Base-by-base conservation (phyloP, 2,329 filamentous ascomycete genomes). In the Ascochyta koolunga region DNA sequence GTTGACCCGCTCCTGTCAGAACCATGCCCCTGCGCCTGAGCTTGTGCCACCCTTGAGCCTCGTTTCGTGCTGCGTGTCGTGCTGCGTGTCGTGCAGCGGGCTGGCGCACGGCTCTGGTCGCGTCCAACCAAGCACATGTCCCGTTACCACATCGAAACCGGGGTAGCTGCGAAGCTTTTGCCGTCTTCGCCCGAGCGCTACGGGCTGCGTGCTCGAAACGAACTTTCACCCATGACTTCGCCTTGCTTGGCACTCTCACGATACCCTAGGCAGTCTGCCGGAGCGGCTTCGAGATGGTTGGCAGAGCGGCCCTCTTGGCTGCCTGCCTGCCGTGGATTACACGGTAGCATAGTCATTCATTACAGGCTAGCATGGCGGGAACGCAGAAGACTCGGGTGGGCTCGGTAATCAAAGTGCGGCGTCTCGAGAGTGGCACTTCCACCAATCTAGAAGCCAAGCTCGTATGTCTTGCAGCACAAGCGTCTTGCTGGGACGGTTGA, bases 81-180 rank as follows among this genome's bases (percentile, higher is more conserved):
- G 33, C 43, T 50, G 40, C 27, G 37, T 55, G 52, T 56, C 46
- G 47, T 55, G 52, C 52, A 55, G 46, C 46, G 52, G 46, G 41
- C 45, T 54, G 51, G 51, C 21, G 45, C 51, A 54, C 51, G 51
- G 51, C 25, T 41, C 31, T 40, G n/a, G 32, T 53, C 50, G 50
- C 43, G 51, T n/a, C 51, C 51, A 40, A 40, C 29, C 45, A 54
- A 37, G 39, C 43, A 22, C 44, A 43, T 10, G 9, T 8, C 41
- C 44, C 44, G 33, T 56, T 56, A 56, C 52, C 47, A 50, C 42
- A 56, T 56, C 37, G 37, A 56, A 56, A 56, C 47, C 25, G 47
- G 42, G 52, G 52, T 50, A 35, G 51, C 39, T 22, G 27, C 38
- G 36, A 18, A 8, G 25, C 10, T 24, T 15, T 38, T 33, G 52